phyloP scores from a whole-genome alignment of 306 rosid genomes.

The Malus orientalis region DNA sequence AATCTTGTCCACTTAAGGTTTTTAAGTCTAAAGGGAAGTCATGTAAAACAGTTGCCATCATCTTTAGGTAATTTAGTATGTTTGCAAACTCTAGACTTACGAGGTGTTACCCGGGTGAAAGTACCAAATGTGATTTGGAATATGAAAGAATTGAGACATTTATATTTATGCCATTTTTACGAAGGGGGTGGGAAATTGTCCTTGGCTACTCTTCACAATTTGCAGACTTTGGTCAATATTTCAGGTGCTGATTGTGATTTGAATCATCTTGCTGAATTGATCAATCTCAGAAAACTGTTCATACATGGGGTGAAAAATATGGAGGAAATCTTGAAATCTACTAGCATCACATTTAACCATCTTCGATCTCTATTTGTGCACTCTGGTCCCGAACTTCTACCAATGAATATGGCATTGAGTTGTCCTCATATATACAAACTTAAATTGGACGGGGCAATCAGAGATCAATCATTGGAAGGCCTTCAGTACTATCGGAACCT shows the following conservation, averaged over 20 bases:
- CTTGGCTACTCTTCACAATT: constrained; percentile 22
- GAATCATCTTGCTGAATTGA: constrained; percentile 22
- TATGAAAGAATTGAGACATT: not conserved
- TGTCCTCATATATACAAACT: not conserved
- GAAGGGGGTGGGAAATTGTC: not conserved
- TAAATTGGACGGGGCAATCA: too few relatives aligned
- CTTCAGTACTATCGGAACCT: too few relatives aligned
- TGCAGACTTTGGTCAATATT: constrained; percentile 37
- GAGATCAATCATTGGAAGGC: too few relatives aligned
- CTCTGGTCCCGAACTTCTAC: fast-evolving
- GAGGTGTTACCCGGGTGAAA: fast-evolving
- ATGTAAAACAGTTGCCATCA: not conserved
- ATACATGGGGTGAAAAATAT: too few relatives aligned
- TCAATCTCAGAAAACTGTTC: constrained; percentile 31
- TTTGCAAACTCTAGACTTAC: not conserved
- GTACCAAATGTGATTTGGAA: not conserved
- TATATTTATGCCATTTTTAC: constrained; percentile 9
- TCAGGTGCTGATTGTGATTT: constrained; percentile 30
- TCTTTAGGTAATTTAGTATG: not conserved
- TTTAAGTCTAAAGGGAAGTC: not conserved
- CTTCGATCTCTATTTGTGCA: not conserved
- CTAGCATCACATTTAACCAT: not conserved
- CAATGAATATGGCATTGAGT: not conserved
- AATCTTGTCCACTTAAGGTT: constrained; percentile 5
- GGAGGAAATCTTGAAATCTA: not conserved